Evolutionary conservation across 192 early-diverging fungal genomes (phyloP).

Genomic region (Entomortierella beljakovae): DNA sequence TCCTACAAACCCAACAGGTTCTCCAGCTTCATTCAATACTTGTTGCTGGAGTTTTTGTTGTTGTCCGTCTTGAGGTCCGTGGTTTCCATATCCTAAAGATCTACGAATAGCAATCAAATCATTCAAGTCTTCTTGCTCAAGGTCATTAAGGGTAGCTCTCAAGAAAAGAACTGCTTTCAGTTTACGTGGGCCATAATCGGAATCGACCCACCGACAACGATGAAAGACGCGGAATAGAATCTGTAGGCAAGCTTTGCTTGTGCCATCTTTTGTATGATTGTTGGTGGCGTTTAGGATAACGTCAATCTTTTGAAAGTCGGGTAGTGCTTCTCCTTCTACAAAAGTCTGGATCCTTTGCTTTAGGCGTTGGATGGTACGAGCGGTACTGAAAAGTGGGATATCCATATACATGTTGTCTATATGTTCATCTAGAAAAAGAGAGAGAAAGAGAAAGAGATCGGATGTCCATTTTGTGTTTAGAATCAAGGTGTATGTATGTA

Average conservation of each 20-base stretch:
- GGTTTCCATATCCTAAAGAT: conserved; percentile 23
- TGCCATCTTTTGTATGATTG: conserved; percentile 46
- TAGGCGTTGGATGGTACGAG: conserved; percentile 27
- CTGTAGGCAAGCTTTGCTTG: conserved; percentile 44
- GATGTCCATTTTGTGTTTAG: no score
- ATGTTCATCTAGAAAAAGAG: conserved; percentile 28
- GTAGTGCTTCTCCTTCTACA: conserved; percentile 18
- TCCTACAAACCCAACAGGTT: conserved; percentile 11
- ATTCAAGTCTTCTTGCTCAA: conserved; percentile 42
- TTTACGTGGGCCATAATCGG: conserved; percentile 14
- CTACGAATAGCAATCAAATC: conserved; percentile 26
- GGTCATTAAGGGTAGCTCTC: conserved; percentile 24
- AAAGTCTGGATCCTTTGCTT: conserved; percentile 44
- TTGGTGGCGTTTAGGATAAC: conserved; percentile 42
- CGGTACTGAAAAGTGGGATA: conserved; percentile 41
- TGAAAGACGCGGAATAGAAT: conserved; percentile 28
- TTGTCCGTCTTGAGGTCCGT: neutral
- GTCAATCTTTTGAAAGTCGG: conserved; percentile 41
- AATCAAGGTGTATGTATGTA: no score
- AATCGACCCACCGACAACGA: conserved; percentile 26
- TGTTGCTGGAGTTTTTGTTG: neutral
- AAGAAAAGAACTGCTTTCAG: conserved; percentile 35
- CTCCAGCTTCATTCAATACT: conserved; percentile 18
- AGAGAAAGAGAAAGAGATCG: neutral
- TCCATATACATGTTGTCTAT: conserved; percentile 42